Base-by-base conservation (phyloP, 306 rosid genomes). In the Vigna nakashimae region DNA sequence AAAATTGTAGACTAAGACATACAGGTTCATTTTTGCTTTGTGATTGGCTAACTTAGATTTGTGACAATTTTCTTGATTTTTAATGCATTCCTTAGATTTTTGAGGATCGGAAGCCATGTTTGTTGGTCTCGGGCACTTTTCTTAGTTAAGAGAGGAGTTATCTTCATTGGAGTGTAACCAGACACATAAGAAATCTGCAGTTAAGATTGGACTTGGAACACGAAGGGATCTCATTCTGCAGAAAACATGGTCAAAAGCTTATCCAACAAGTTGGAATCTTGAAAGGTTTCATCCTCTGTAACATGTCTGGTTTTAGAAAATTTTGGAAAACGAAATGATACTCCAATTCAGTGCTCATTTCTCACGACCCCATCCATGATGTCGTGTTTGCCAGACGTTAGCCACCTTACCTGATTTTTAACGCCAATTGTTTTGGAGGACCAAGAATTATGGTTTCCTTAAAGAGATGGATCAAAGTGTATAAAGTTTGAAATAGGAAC, bases 21-120 rank as follows among this genome's bases (percentile, higher is more conserved):
- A 90, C 96, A 20, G 22, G 22, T 20, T 20, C 22, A 20, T 20
- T 20, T 20, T 34, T 79, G 34, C 72, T 68, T 74, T 77, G 53
- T 81, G 77, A 49, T 66, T 78, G 65, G 52, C 28, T 36, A 65
- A 38, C 26, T 71, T 65, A 38, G 36, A 57, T 76, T 68, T 76
- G 55, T 77, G 73, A 46, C 48, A 17, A 46, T 32, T 26, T 62
- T 65, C 70, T 34, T 5, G 22, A 52, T 78, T 65, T 79, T 78
- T 71, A 32, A 86, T 58, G 73, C 45, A 45, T 45, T 67, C 13
- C 45, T 45, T 67, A 56, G 18, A 45, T 15, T 65, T 26, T 40
- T 50, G 90, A 95, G 98, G 98, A 67, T 95, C 93, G 5, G 97
- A 95, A 86, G 97, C 98, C 65, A 95, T 95, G 98, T 95, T 95